Percentiles rank a stretch among this genome's conserved stretches.
phyloP scores from a whole-genome alignment of 1,284 basidiomycete genomes.

The Marasmius oreades region DNA sequence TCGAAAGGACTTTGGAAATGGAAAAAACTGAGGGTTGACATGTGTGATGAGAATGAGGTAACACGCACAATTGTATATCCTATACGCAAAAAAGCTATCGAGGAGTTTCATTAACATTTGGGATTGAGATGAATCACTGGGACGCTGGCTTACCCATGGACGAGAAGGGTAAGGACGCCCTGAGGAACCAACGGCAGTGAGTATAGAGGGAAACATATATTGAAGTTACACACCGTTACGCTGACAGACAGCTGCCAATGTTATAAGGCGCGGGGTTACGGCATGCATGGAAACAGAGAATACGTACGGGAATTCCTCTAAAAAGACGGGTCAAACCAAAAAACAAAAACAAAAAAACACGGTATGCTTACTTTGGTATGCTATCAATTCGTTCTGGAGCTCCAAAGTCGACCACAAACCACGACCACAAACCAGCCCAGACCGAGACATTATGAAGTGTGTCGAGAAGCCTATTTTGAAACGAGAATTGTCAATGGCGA shows the following conservation, averaged over 20 bases:
- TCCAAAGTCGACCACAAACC: slow-evolving; percentile 2
- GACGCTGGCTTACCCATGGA: neutral
- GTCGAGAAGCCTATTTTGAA: neutral
- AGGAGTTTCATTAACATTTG: neutral
- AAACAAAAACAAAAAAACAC: neutral
- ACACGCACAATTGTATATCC: slow-evolving; percentile 1
- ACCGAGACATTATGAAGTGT: neutral
- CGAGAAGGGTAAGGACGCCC: neutral
- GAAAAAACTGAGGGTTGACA: too few relatives aligned
- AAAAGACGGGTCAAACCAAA: neutral
- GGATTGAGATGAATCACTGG: neutral
- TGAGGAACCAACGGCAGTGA: neutral
- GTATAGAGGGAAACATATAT: too few relatives aligned
- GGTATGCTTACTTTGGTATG: slow-evolving; percentile 2
- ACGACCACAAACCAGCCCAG: slow-evolving; percentile 5
- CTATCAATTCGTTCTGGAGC: neutral
- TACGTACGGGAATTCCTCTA: neutral
- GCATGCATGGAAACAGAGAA: neutral
- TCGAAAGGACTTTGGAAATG: neutral
- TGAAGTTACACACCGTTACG: neutral
- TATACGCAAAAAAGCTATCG: neutral
- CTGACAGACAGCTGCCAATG: neutral
- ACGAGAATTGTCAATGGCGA: neutral
- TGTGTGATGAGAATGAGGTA: neutral
- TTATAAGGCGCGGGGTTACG: too few relatives aligned